phyloP scores from a whole-genome alignment of 2,329 filamentous ascomycete species.

The Paraconiothyrium brasiliense region DNA sequence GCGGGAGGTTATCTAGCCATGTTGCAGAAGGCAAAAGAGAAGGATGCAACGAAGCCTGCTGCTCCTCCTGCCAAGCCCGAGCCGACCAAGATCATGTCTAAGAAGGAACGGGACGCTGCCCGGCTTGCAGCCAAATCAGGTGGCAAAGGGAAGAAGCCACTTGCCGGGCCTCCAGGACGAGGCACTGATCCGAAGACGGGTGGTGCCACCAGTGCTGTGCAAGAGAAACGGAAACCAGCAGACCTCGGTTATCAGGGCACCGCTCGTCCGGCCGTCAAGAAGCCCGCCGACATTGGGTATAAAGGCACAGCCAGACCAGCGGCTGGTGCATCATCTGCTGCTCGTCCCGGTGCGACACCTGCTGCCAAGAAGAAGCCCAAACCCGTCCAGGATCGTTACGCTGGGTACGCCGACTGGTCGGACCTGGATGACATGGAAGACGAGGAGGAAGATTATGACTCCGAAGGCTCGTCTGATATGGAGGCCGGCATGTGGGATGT shows the following conservation, averaged over 20 bases:
- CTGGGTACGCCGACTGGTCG: constrained; percentile 51
- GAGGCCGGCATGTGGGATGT: constrained; percentile 79
- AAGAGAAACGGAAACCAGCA: constrained; percentile 49
- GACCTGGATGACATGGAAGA: constrained; percentile 41
- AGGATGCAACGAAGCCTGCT: constrained; percentile 55
- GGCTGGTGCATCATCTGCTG: constrained; percentile 32
- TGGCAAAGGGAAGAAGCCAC: constrained; percentile 46
- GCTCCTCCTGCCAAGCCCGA: constrained; percentile 80
- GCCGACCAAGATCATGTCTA: constrained; percentile 70
- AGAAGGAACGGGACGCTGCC: constrained; percentile 61
- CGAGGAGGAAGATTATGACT: constrained; percentile 70
- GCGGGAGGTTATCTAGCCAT: constrained; percentile 77
- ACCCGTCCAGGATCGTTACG: constrained; percentile 44
- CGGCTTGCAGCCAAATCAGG: constrained; percentile 53
- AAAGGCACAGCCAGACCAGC: constrained; percentile 49
- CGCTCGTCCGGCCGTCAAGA: constrained; percentile 51
- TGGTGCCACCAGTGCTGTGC: constrained; percentile 33
- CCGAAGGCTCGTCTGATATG: constrained; percentile 78
- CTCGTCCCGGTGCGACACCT: constrained; percentile 32
- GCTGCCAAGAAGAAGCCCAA: constrained; percentile 43
- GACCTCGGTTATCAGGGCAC: constrained; percentile 60
- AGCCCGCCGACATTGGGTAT: constrained; percentile 46
- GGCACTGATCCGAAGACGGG: constrained; percentile 29
- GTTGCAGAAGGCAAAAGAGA: constrained; percentile 74
- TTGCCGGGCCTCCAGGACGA: constrained; percentile 25